These are phyloP conservation scores for Trichophyton benhamiae DNA, from an alignment of 2,329 filamentous ascomycete genomes.

Conservation along the genomic window DNA sequence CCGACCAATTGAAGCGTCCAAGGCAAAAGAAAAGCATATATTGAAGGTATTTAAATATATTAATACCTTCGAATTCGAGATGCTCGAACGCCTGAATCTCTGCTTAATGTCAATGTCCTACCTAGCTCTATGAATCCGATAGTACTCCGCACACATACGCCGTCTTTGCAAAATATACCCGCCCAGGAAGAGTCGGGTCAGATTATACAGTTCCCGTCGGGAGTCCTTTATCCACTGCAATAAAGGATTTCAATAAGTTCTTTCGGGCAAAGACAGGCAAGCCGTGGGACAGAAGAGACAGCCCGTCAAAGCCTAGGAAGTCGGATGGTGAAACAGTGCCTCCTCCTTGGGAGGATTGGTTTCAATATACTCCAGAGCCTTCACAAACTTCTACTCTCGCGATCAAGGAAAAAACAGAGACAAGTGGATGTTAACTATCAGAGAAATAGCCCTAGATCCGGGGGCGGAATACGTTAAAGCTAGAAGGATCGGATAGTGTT, in stretches of 20 bases:
- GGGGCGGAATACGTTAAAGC: background rate
- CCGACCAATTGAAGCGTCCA: constrained; percentile 38
- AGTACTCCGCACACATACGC: constrained; percentile 47
- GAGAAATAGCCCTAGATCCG: background rate
- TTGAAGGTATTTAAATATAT: constrained; percentile 38
- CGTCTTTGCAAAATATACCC: constrained; percentile 41
- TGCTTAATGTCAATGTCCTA: constrained; percentile 10
- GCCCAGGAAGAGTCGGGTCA: constrained; percentile 20
- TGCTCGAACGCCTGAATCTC: background rate
- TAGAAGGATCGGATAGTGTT: background rate
- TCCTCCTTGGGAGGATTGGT: constrained; percentile 24
- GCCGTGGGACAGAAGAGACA: constrained; percentile 42
- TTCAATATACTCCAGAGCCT: constrained; percentile 16
- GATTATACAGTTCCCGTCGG: constrained; percentile 25
- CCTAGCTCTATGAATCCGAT: constrained; percentile 56
- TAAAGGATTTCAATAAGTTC: constrained; percentile 42
- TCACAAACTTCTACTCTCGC: background rate
- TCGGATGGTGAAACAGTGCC: constrained; percentile 17
- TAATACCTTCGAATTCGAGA: background rate
- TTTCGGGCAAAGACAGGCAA: constrained; percentile 48
- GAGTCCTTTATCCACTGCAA: constrained; percentile 30
- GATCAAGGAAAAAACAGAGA: background rate
- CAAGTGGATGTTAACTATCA: background rate
- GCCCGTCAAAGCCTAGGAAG: constrained; percentile 15
- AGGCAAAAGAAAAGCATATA: constrained; percentile 46